phyloP scores from a whole-genome alignment of 2,329 filamentous ascomycete genomes.

The Curvularia sp. region DNA sequence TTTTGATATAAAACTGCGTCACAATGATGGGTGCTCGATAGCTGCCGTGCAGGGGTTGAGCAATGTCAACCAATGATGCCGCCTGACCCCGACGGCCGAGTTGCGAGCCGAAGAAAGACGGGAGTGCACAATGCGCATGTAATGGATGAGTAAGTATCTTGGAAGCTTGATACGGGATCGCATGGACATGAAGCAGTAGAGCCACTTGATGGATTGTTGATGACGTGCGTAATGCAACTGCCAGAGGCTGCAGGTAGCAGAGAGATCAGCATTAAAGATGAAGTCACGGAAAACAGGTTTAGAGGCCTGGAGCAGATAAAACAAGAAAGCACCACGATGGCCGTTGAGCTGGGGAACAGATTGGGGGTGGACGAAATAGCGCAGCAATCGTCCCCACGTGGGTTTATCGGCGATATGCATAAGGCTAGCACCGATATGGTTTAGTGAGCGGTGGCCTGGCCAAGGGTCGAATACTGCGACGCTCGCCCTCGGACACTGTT shows the following conservation, averaged over 20 bases:
- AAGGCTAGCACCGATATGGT: background rate
- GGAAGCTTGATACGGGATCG: slow-evolving; percentile 1
- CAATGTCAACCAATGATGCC: slow-evolving; percentile 1
- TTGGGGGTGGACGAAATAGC: background rate
- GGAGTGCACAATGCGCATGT: background rate
- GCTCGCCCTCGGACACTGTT: background rate
- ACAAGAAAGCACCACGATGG: slow-evolving; percentile 8
- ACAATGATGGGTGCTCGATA: slow-evolving; percentile 21
- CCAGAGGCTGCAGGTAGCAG: background rate
- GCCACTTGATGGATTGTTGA: background rate
- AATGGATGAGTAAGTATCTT: slow-evolving; percentile 4
- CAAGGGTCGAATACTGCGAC: background rate
- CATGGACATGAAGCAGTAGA: background rate
- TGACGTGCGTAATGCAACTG: slow-evolving; percentile 1
- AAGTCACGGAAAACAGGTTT: background rate
- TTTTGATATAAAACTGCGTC: slow-evolving; percentile 22
- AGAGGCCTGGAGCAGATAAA: background rate
- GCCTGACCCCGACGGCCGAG: background rate
- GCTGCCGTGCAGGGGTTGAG: slow-evolving; percentile 2
- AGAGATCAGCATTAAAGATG: background rate
- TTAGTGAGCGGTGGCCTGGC: background rate
- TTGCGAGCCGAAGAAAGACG: slow-evolving; percentile 4
- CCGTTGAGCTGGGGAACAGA: slow-evolving; percentile 6
- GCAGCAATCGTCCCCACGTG: slow-evolving; percentile 10
- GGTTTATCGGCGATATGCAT: slow-evolving; percentile 17